Evolutionary conservation across 805 yeast species (phyloP), one percentile per base, ranked within the genome.

Genomic region (Saccharomycopsis schoenii): DNA sequence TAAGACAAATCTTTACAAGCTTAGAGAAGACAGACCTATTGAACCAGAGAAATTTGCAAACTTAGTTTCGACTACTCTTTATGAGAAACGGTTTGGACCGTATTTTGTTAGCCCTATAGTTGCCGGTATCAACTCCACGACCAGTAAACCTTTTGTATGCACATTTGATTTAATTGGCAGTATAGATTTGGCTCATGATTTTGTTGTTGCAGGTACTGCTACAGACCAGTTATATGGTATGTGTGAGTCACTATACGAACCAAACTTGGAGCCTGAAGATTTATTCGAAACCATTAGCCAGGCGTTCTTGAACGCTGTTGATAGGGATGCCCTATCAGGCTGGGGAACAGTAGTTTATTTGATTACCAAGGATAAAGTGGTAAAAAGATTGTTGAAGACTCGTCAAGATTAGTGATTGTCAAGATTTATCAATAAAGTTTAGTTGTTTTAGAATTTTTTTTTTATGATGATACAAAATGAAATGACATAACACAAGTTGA

Each of bases 291-390:
- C 98, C 50, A 88, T 91, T 66, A 85, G 96, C 67, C 99, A 94
- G 75, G 93, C 97, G 0, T 77, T 94, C 62, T 77, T 94, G 77
- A 90, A 88, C 72, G 98, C 97, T 19, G 96, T 88, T 42, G 99
- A 94, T 74, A 88, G 99, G 79, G 99, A 94, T 74, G 96, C 97
- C 5, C 79, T 94, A 62, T 86, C 96, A 37, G 99, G 99, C 66
- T 94, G 97, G 97, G 99, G 99, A 69, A 97, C 96, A 9, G 88
- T 89, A 17, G 98, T 94, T 25, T 93, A 93, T 74, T 77, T 94
- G 60, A 83, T 94, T 58, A 89, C 96, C 56, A 91, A 91, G 75
- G 98, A 93, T 71, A 88, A 89, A 74, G 96, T 94, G 61, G 82
- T 84, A 60, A 91, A 86, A 77, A 84, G 96, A 70, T 83, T 88